Base-by-base conservation (phyloP, 352 stramenopile species). In the Phytophthora pisi region DNA sequence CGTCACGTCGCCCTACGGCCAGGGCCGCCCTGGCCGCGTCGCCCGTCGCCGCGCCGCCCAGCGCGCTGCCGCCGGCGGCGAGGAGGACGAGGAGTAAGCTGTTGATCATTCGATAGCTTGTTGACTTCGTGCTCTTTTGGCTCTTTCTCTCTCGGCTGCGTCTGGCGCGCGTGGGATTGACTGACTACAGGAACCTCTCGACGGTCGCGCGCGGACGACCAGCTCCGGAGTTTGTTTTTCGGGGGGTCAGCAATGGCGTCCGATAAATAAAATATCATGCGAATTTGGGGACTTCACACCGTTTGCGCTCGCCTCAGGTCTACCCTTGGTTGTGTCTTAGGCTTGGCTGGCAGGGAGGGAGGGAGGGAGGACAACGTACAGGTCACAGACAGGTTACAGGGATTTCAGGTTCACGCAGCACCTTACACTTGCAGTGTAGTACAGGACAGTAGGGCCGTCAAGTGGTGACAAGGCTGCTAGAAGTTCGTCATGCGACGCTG, bases 1-100 rank as follows among this genome's bases (percentile, higher is more conserved):
- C 55, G 86, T 98, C 68, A 99, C 96, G 69, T 99, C 96, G 57
- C 97, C 98, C 36, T 99, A 99, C 77, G 97, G 97, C 68, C 96
- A 99, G 83, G 97, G 97, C 70, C 84, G 95, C 68, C 97, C 96
- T 20, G 98, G 97, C 79, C 96, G 98, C 85, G 95, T 99, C 66
- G 97, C 97, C 55, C 90, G 96, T 85, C 93, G 97, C 81, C 88
- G 97, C 79, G 95, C 95, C 57, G 96, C 95, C 23, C 88, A 96
- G 72, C 96, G 95, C 74, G 96, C 95, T 61, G 95, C 96, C 38
- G 93, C 91, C 61, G 92, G 89, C 68, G 95, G 91, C 64, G 95
- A 75, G 31, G 86, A 93, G 56, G 88, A 96, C 70, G 88, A 96
- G 63, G 86, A 94, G 72, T 94, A 95, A 92, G 75, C 74, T 50